A percentile compares a stretch with the other conserved stretches of the same genome.
Conservation (phyloP, 2,329 filamentous ascomycete species). For the Calonectria pteridis region DNA sequence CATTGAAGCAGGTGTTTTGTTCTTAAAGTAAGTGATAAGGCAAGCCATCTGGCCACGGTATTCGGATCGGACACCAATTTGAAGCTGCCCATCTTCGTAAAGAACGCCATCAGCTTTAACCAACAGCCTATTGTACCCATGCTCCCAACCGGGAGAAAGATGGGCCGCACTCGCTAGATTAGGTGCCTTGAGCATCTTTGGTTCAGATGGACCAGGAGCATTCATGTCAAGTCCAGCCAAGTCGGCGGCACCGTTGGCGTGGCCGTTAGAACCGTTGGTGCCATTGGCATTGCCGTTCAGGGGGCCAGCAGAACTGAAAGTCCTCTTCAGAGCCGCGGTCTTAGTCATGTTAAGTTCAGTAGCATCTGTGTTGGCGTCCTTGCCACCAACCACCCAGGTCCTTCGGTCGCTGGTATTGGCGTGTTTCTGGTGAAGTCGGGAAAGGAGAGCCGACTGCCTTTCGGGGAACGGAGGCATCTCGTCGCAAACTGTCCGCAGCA, state of each 20-base stretch:
- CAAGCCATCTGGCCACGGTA: constrained; percentile 97
- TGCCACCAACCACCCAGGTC: constrained; percentile 98
- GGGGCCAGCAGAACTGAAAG: constrained; percentile 76
- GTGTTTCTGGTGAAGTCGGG: constrained; percentile 93
- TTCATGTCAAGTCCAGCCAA: constrained; percentile 87
- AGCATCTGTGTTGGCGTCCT: constrained; percentile 88
- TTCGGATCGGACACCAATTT: constrained; percentile 91
- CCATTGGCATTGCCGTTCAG: constrained; percentile 63
- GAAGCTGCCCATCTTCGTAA: constrained; percentile 95
- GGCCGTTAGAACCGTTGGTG: constrained; percentile 64
- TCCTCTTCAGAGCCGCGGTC: constrained; percentile 85
- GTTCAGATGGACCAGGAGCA: constrained; percentile 67
- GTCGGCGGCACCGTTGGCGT: constrained; percentile 69
- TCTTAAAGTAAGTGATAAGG: constrained; percentile 94
- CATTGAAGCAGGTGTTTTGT: constrained; percentile 88
- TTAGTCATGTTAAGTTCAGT: constrained; percentile 85
- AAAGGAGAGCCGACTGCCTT: constrained; percentile 90
- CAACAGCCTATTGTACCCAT: constrained; percentile 86
- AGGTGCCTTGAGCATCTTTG: constrained; percentile 73
- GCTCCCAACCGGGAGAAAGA: constrained; percentile 93
- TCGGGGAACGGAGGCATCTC: constrained; percentile 99
- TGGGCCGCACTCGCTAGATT: constrained; percentile 95
- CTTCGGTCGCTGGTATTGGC: constrained; percentile 93
- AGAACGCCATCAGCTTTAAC: constrained; percentile 86
- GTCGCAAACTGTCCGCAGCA: constrained; percentile 93